These are phyloP conservation scores for Aspergillus chevalieri DNA, from an alignment of 2,329 filamentous ascomycete genomes.

Conservation along the genomic window DNA sequence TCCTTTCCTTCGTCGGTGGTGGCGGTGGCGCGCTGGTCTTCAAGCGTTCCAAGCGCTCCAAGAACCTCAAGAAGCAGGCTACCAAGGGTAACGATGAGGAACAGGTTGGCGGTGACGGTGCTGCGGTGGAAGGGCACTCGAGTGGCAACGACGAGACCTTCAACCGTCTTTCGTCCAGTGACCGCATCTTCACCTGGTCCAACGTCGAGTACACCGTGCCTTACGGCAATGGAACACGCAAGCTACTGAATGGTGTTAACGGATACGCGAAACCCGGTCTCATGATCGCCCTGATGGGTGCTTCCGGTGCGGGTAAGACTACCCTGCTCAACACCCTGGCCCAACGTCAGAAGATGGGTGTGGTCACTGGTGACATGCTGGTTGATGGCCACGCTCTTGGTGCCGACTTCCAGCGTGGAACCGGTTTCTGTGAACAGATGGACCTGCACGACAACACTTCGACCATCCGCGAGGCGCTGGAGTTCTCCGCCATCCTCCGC, in stretches of 20 bases:
- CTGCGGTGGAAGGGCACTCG: conserved; percentile 19
- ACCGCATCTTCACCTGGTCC: conserved; percentile 65
- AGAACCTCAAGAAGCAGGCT: conserved; percentile 46
- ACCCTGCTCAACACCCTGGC: conserved; percentile 73
- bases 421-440: conserved; percentile 67
- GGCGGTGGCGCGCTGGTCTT: conserved; percentile 67
- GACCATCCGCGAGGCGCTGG: conserved; percentile 61
- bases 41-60: conserved; percentile 60
- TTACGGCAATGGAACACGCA: conserved; percentile 55
- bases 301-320: conserved; percentile 76
- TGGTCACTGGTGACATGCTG: conserved; percentile 64
- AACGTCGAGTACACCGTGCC: conserved; percentile 68
- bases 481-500: conserved; percentile 62
- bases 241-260: conserved; percentile 62
- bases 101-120: conserved; percentile 36
- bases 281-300: conserved; percentile 76
- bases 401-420: conserved; percentile 60
- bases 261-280: conserved; percentile 75
- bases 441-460: conserved; percentile 64
- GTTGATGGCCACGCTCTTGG: conserved; percentile 60
- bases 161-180: conserved; percentile 47
- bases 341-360: conserved; percentile 62
- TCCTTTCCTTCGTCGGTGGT: conserved; percentile 55
- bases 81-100: conserved; percentile 52
- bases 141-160: conserved; percentile 29